Evolutionary conservation across 768 basidiomycete genomes (phyloP), one percentile per base, ranked within the genome.

Genomic region (Mrakia blollopis): DNA sequence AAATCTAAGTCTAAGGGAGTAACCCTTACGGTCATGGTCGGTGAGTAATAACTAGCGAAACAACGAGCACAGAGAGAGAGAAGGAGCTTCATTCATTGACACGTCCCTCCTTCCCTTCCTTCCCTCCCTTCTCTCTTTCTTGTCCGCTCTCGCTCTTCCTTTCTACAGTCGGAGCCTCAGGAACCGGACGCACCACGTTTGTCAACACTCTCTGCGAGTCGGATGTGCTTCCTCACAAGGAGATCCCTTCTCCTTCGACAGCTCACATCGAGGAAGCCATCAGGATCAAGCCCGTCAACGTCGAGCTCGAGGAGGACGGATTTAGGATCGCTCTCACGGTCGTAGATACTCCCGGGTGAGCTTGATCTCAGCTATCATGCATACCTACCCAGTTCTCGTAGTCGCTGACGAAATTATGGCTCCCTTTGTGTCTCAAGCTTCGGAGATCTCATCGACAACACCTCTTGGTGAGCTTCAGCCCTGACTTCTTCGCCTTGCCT

Each of bases 401-500:
- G 57, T 11, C 5, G 8, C 57, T 57, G 10, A n/a, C 1, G 5
- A 25, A 57, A 10, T 7, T n/a, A n/a, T 4, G 25, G 11, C 28
- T 10, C 13, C 8, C 25, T 57, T 28, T 7, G 25, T 25, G n/a
- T 5, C n/a, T 57, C 3, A 25, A 57, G 57, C 63, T 99, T 99
- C 81, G 97, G 96, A 54, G 94, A 98, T 85, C 95, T 94, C 82
- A 96, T 99, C 82, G 94, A 99, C 87, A 98, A 98, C 81, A 95
- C 98, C 85, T 93, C 93, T 83, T 91, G 93, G 96, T 97, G 85
- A 83, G 94, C 88, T 57, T 10, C 41, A n/a, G 35, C 32, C 65
- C 44, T 50, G 47, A 21, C 14, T 50, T 14, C 47, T 50, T 44
- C 13, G 14, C 72, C 47, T 21, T 50, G 16, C 47, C 47, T 50